A percentile compares a stretch with the other conserved stretches of the same genome.
These are phyloP conservation scores for Melampsora americana DNA, from an alignment of 1,284 basidiomycete species.

Conservation along the genomic window DNA sequence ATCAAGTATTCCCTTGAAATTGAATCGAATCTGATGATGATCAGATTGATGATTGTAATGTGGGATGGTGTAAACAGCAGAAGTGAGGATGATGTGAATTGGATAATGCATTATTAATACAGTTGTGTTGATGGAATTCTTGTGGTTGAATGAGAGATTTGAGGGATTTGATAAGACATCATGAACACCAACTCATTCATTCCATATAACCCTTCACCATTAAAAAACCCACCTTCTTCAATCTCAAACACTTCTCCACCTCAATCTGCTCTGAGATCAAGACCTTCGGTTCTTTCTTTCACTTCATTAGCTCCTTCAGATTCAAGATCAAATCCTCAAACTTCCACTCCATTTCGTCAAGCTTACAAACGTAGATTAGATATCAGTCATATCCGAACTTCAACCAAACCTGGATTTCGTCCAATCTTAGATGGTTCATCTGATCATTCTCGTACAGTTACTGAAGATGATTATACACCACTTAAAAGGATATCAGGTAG, in stretches of 20 bases:
- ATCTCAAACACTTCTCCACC: conserved; percentile 10
- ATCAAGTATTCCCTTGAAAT: too few relatives aligned
- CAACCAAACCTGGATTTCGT: neutral
- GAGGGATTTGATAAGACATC: too few relatives aligned
- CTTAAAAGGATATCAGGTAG: neutral
- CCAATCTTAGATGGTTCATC: neutral
- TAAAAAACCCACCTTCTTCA: too few relatives aligned
- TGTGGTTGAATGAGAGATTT: too few relatives aligned
- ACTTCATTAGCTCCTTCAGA: conserved; percentile 32
- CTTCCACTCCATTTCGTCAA: neutral
- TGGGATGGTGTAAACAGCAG: too few relatives aligned
- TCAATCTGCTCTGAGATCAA: conserved; percentile 1
- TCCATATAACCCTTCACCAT: too few relatives aligned
- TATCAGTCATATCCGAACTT: neutral
- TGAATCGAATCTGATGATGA: too few relatives aligned
- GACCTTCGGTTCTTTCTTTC: conserved; percentile 25
- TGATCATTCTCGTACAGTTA: neutral
- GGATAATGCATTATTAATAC: too few relatives aligned
- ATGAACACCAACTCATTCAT: too few relatives aligned
- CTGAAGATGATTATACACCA: neutral
- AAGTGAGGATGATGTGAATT: too few relatives aligned
- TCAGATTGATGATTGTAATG: too few relatives aligned
- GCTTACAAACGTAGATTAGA: neutral
- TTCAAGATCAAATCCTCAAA: conserved; percentile 17
- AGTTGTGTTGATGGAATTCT: too few relatives aligned